Conservation (phyloP, 2,329 filamentous ascomycete genomes). For the Curvularia sp. region DNA sequence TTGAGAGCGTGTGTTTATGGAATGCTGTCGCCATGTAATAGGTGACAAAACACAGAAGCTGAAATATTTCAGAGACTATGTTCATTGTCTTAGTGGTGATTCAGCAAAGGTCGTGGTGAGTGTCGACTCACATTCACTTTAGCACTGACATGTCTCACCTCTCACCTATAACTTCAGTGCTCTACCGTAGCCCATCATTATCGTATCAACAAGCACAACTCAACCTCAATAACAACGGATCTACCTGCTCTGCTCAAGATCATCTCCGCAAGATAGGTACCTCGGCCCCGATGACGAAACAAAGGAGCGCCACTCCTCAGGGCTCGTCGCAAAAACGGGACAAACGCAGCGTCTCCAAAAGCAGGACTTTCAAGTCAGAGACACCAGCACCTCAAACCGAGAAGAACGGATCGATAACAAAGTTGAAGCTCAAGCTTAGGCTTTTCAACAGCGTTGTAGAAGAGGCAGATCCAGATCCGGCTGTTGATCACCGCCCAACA, state of each 20-base stretch:
- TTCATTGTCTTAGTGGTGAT: neutral
- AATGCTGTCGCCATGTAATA: neutral
- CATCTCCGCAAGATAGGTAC: too few relatives aligned
- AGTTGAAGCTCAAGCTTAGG: conserved; percentile 1
- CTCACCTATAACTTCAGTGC: neutral
- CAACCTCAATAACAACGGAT: neutral
- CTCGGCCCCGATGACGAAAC: neutral
- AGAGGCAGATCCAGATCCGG: neutral
- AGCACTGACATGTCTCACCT: neutral
- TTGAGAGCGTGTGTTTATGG: neutral
- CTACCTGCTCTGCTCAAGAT: neutral
- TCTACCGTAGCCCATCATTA: too few relatives aligned
- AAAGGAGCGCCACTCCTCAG: neutral
- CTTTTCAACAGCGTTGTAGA: neutral
- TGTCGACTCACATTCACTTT: neutral
- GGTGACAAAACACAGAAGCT: neutral
- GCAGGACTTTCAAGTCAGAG: conserved; percentile 1
- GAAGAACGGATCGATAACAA: neutral
- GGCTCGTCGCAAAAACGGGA: neutral
- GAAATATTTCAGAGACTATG: neutral
- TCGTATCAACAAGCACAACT: neutral
- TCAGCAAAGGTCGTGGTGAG: neutral
- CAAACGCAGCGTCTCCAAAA: neutral
- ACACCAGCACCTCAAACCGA: neutral
- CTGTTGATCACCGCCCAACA: neutral